These are phyloP conservation scores for Hypoxylon cercidicola DNA, from an alignment of 495 filamentous ascomycete genomes.

Conservation along the genomic window DNA sequence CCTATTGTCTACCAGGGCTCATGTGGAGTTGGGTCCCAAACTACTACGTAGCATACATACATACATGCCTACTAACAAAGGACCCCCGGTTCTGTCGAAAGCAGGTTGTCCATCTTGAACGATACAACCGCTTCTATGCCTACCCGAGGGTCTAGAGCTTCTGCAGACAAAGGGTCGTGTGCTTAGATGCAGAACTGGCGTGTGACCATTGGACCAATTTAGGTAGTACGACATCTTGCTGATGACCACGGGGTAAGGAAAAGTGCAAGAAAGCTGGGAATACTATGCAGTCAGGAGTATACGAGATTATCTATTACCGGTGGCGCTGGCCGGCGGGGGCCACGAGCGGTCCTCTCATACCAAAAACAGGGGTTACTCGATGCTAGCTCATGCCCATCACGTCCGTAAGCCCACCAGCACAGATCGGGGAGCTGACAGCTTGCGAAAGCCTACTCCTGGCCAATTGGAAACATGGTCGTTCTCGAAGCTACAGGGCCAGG, in stretches of 20 bases:
- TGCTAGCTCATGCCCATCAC: constrained; percentile 30
- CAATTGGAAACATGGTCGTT: constrained; percentile 17
- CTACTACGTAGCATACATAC: constrained; percentile 35
- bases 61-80: background rate
- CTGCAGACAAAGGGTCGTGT: constrained; percentile 8
- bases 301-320: constrained; percentile 39
- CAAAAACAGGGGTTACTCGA: constrained; percentile 27
- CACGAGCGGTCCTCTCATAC: constrained; percentile 24
- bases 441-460: constrained; percentile 16
- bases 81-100: constrained; percentile 27
- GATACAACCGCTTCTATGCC: constrained; percentile 16
- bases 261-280: constrained; percentile 30
- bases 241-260: constrained; percentile 26
- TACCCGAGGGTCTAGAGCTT: constrained; percentile 13
- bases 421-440: constrained; percentile 32
- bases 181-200: constrained; percentile 27
- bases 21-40: constrained; percentile 25
- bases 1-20: constrained; percentile 14
- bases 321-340: constrained; percentile 26
- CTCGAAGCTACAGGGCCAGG: constrained; percentile 20
- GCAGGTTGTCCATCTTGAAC: constrained; percentile 23
- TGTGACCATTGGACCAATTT: constrained; percentile 25
- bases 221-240: constrained; percentile 32
- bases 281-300: constrained; percentile 26
- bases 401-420: constrained; percentile 32